A percentile compares a stretch with the other conserved stretches of the same genome.
Evolutionary conservation across 2,329 filamentous ascomycete species (phyloP).

Genomic region (Pezicula carpinea): DNA sequence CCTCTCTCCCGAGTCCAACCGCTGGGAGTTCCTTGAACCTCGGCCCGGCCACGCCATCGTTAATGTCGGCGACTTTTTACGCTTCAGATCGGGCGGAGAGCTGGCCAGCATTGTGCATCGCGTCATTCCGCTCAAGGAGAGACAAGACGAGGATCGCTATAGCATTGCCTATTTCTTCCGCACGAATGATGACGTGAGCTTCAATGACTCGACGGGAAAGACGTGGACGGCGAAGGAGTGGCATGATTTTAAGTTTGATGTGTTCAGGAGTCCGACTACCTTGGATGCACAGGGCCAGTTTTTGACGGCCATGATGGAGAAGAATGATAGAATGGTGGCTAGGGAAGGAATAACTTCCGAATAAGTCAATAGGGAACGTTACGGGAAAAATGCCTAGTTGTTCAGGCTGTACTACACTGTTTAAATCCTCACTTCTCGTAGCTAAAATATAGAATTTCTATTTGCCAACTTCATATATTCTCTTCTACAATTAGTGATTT

Average conservation of each 20-base stretch:
- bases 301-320: constrained; percentile 1
- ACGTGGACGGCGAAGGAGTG: constrained; percentile 48
- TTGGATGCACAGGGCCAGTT: constrained; percentile 1
- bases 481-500: not conserved
- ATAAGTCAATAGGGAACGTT: not conserved
- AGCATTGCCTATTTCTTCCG: constrained; percentile 55
- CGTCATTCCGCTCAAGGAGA: constrained; percentile 45
- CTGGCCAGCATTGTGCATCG: constrained; percentile 54
- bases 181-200: constrained; percentile 51
- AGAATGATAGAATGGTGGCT: not conserved
- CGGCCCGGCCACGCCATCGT: constrained; percentile 47
- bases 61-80: constrained; percentile 55
- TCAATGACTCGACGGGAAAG: constrained; percentile 49
- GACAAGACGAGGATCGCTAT: constrained; percentile 47
- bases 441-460: not conserved
- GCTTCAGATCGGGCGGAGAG: constrained; percentile 47
- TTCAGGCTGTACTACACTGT: not conserved
- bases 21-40: constrained; percentile 51
- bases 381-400: not conserved
- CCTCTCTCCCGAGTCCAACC: constrained; percentile 41
- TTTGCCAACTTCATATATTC: not conserved
- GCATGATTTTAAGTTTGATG: constrained; percentile 52
- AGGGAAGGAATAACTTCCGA: not conserved
- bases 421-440: not conserved
- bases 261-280: constrained; percentile 27